These are phyloP conservation scores for Themeda triandra DNA, from an alignment of 176 grass and related monocot species.

Conservation along the genomic window DNA sequence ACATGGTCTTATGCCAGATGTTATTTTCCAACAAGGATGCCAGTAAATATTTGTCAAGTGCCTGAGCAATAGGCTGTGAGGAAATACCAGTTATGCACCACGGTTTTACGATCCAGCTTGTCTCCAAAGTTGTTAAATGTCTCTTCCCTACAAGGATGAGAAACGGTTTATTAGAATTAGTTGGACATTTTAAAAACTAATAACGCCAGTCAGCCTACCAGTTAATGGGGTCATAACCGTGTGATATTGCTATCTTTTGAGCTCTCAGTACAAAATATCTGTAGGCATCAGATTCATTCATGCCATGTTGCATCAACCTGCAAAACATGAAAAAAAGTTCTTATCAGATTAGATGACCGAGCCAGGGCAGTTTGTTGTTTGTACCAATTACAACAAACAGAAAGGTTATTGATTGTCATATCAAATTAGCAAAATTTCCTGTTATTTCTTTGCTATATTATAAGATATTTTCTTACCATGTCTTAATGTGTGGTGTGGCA, in stretches of 20 bases:
- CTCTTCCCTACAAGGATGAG: slow-evolving; percentile 67
- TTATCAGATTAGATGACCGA: slow-evolving; percentile 6
- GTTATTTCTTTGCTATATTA: slow-evolving; percentile 2
- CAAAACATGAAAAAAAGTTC: slow-evolving; percentile 22
- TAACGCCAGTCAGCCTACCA: slow-evolving; percentile 45
- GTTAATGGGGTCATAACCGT: slow-evolving; percentile 82
- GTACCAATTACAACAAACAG: background rate
- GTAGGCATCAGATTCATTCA: slow-evolving; percentile 81
- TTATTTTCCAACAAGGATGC: slow-evolving; percentile 11
- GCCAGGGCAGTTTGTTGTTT: background rate
- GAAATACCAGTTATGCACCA: slow-evolving; percentile 96
- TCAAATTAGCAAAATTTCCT: background rate
- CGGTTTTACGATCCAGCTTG: slow-evolving; percentile 68
- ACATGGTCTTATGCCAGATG: background rate
- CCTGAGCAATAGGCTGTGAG: background rate
- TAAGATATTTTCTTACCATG: slow-evolving; percentile 45
- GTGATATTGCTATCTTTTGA: slow-evolving; percentile 78
- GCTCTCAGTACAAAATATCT: slow-evolving; percentile 81
- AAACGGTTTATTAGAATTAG: slow-evolving; percentile 15
- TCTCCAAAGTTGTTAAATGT: slow-evolving; percentile 89
- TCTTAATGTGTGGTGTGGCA: slow-evolving; percentile 56
- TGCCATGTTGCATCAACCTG: slow-evolving; percentile 68
- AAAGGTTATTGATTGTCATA: background rate
- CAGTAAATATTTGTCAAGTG: background rate
- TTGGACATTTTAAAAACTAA: background rate